A percentile compares a stretch with the other conserved stretches of the same genome.
Evolutionary conservation across 179 eudicot species (phyloP).

Genomic region (Carnegiea gigantea): DNA sequence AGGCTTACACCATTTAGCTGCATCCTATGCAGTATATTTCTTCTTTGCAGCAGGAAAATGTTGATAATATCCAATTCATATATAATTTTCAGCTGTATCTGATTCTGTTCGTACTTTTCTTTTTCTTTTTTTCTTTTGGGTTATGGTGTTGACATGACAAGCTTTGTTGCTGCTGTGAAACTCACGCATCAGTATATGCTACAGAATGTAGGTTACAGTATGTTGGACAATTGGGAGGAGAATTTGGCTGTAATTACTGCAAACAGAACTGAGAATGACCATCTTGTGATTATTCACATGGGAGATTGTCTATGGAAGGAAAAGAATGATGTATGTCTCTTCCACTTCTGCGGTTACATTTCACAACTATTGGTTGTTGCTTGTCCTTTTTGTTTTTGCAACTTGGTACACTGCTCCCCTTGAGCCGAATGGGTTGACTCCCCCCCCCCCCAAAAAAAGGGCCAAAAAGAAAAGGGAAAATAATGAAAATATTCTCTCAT

Average conservation of each 20-base stretch:
- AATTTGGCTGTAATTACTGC: conserved; percentile 91
- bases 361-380: not conserved
- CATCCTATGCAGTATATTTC: not conserved
- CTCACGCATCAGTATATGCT: conserved; percentile 17
- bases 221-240: conserved; percentile 94
- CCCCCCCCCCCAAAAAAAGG: not conserved
- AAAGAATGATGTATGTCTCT: conserved; percentile 61
- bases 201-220: conserved; percentile 46
- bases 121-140: not conserved
- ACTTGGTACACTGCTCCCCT: not conserved
- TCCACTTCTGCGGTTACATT: conserved; percentile 18
- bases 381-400: conserved; percentile 3
- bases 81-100: conserved; percentile 2
- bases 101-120: not conserved
- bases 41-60: not conserved
- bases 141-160: not conserved
- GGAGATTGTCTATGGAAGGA: conserved; percentile 96
- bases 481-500: conserved; percentile 11
- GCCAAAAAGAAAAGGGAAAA: not conserved
- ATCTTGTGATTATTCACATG: conserved; percentile 87
- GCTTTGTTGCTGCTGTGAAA: conserved; percentile 8
- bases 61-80: not conserved
- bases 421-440: not conserved
- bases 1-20: not conserved
- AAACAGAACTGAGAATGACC: conserved; percentile 94